Evolutionary conservation across 805 yeast genomes (phyloP).

Genomic region (Tetrapisispora pingtungensis): DNA sequence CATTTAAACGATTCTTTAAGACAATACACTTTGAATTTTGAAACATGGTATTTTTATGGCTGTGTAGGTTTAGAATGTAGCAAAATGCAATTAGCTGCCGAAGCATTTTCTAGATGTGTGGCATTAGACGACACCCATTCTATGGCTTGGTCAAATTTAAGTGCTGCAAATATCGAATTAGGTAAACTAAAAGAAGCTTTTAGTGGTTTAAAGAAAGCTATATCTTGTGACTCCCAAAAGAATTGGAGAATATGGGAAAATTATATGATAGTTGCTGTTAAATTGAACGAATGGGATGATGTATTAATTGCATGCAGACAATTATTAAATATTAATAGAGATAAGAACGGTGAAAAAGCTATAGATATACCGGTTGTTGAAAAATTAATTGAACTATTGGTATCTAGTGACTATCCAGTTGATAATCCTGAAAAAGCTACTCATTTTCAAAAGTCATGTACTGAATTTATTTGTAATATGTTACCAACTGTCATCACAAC

Average conservation of each 20-base stretch:
- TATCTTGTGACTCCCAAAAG: conserved; percentile 56
- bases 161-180: conserved; percentile 60
- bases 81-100: conserved; percentile 70
- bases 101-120: conserved; percentile 87
- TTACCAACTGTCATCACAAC: conserved; percentile 64
- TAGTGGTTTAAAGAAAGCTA: conserved; percentile 73
- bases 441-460: conserved; percentile 57
- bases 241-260: conserved; percentile 93
- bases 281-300: conserved; percentile 79
- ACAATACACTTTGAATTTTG: conserved; percentile 62
- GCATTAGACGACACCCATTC: conserved; percentile 72
- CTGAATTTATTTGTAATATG: conserved; percentile 58
- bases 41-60: conserved; percentile 89
- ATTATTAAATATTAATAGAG: conserved; percentile 47
- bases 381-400: conserved; percentile 56
- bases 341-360: conserved; percentile 49
- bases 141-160: conserved; percentile 85
- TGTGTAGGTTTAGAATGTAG: conserved; percentile 72
- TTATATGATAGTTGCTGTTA: conserved; percentile 70
- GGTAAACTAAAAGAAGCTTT: conserved; percentile 70
- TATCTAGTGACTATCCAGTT: conserved; percentile 40
- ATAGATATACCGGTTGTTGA: conserved; percentile 71
- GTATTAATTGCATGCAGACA: conserved; percentile 67
- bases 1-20: conserved; percentile 69
- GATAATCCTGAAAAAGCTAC: conserved; percentile 32